Conservation (phyloP, 768 basidiomycete genomes). For the Kwoniella botswanensis region DNA sequence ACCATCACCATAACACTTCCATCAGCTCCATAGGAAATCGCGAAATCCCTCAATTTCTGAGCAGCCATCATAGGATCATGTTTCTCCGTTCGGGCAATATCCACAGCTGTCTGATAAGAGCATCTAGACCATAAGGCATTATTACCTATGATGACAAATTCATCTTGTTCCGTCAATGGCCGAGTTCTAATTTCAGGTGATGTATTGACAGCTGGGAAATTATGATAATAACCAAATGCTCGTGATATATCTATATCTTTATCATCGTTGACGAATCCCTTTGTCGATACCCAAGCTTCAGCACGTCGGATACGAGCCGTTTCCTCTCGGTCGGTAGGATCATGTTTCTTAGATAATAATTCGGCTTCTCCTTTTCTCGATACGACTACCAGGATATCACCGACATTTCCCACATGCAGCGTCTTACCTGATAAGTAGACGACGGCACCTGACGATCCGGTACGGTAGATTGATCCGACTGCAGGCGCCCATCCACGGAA, state of each 20-base stretch:
- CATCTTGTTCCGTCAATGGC: slow-evolving; percentile 79
- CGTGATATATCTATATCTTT: slow-evolving; percentile 87
- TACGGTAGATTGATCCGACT: slow-evolving; percentile 62
- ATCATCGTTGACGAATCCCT: slow-evolving; percentile 88
- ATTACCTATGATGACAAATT: slow-evolving; percentile 95
- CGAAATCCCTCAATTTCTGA: slow-evolving; percentile 94
- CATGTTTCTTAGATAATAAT: slow-evolving; percentile 77
- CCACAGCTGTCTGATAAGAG: slow-evolving; percentile 92
- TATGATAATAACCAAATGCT: slow-evolving; percentile 89
- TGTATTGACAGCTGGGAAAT: slow-evolving; percentile 87
- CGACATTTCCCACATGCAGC: slow-evolving; percentile 87
- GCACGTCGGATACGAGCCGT: slow-evolving; percentile 83
- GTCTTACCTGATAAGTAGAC: slow-evolving; percentile 80
- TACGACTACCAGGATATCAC: slow-evolving; percentile 84
- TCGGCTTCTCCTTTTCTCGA: slow-evolving; percentile 74
- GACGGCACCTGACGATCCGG: slow-evolving; percentile 83
- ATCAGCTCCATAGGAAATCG: slow-evolving; percentile 93
- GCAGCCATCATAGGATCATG: slow-evolving; percentile 85
- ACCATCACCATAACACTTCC: slow-evolving; percentile 99
- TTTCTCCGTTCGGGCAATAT: slow-evolving; percentile 80
- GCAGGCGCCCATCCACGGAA: slow-evolving; percentile 38
- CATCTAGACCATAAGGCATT: slow-evolving; percentile 92
- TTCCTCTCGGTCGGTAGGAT: slow-evolving; percentile 85
- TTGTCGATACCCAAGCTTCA: slow-evolving; percentile 92
- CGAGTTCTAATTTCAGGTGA: slow-evolving; percentile 76